phyloP scores from a whole-genome alignment of 129 eudicot genomes.

The Flaveria brownii region DNA sequence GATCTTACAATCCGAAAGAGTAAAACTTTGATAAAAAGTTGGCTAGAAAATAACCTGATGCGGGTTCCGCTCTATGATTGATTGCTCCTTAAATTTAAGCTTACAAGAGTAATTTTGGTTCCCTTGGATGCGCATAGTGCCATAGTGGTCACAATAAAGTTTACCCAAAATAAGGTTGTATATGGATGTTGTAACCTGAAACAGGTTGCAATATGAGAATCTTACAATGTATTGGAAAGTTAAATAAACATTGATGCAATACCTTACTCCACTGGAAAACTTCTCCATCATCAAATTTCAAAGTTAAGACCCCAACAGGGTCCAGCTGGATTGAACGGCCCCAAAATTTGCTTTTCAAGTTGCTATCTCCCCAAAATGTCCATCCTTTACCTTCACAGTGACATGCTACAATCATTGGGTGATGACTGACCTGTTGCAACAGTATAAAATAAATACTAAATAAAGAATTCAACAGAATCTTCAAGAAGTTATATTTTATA shows the following conservation, averaged over 20 bases:
- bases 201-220: conserved; percentile 18
- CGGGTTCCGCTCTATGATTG: conserved; percentile 91
- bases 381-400: conserved; percentile 98
- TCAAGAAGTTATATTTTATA: background rate
- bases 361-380: conserved; percentile 98
- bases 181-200: conserved; percentile 93
- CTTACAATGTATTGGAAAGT: background rate
- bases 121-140: conserved; percentile 93
- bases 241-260: conserved; percentile 1
- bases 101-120: conserved; percentile 76
- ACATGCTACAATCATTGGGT: conserved; percentile 97
- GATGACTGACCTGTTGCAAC: conserved; percentile 85
- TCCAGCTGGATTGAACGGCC: conserved; percentile 98
- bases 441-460: background rate
- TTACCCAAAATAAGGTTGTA: conserved; percentile 97
- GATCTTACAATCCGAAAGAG: background rate
- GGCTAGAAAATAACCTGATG: conserved; percentile 67
- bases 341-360: conserved; percentile 97
- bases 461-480: background rate
- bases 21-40: background rate
- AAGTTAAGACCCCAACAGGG: conserved; percentile 85
- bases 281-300: conserved; percentile 99
- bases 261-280: conserved; percentile 98
- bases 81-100: conserved; percentile 94
- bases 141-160: conserved; percentile 94